Evolutionary conservation across 2,329 filamentous ascomycete genomes (phyloP), one percentile per base, ranked within the genome.

Genomic region (Dryadomyces quercus-mongolicae): DNA sequence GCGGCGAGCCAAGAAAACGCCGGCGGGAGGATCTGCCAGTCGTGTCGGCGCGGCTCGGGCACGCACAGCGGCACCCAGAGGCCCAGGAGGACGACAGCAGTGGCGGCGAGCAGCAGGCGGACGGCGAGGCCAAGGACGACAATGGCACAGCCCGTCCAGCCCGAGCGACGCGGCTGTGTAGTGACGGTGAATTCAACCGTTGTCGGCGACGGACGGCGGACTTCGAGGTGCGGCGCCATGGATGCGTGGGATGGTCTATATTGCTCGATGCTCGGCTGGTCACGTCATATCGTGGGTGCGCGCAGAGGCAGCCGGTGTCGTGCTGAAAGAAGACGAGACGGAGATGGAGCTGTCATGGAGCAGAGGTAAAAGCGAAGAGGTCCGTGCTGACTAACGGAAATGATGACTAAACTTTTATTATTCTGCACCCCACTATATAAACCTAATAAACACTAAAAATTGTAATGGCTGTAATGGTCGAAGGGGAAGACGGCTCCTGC

Each of bases 151-250:
- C 58, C 58, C n/a, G 55, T 42, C 57, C 56, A 60, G 10, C 59
- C 59, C 0, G 42, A 25, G 25, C 59, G 59, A 21, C 53, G 70
- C 1, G 86, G 81, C 47, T 82, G 81, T 55, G 91, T 96, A 40
- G 91, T 93, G 54, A 96, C 88, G 34, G 86, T 94, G 75, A 92
- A 97, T 60, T 88, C 86, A 66, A 88, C 84, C n/a, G 93, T 95
- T 2, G 90, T 94, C 49, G 88, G 85, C 22, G 93, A 91, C 51
- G 88, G 86, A 21, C 82, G 79, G 60, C 81, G 77, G 57, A 78
- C 77, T 61, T 73, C 76, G 51, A 88, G 80, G 61, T 77, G 77
- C 10, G 81, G 79, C 1, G 72, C 75, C 84, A 88, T 87, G 51
- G 60, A 13, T 7, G 34, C 34, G 34, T 38, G n/a, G n/a, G n/a